Base-by-base conservation (phyloP, 1,284 basidiomycete genomes). In the Boletus smithii region DNA sequence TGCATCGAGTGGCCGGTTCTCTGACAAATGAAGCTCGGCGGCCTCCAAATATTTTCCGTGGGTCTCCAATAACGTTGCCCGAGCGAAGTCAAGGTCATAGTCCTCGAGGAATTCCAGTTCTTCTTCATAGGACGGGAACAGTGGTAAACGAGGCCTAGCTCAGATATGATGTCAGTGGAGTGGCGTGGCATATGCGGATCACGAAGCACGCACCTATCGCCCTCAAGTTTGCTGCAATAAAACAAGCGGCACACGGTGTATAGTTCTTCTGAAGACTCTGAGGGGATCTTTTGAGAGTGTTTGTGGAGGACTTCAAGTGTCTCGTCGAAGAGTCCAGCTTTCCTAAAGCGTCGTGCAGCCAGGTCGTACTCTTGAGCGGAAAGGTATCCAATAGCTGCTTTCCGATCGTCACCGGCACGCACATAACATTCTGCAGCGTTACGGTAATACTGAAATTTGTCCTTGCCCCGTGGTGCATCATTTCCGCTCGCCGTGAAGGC, bases 51-150 rank as follows among this genome's bases (percentile, higher is more conserved):
- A 70, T 49, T 71, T 65, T 5, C 73, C 74, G 4, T 72, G 64
- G 5, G 68, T 60, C 39, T 75, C 70, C n/a, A 85, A 69, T 8
- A 85, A 58, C 0, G 62, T 59, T 0, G 75, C 77, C n/a, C 69
- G 74, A 10, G 77, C 74, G 13, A 74, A 55, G 48, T 81, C 76
- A 5, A 87, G 68, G 18, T 74, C 76, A 40, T 72, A 75, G 11
- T 79, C 73, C 46, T 81, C 75, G 37, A 81, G 71, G 50, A 81
- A 87, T 34, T 79, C 73, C 8, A 84, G 51, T 14, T 73, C 70
- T 10, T 83, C 77, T 18, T 85, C 76, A 0, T 69, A 59, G 1
- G 73, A 69, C 0, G 65, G 52, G 56, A 87, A 88, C 0, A 87
- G 61, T 4, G 8, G 77, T 71, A 66, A 76, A 17, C 17, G 47